Conservation (phyloP, 2,329 filamentous ascomycete species). For the Chaetomium strumarium region DNA sequence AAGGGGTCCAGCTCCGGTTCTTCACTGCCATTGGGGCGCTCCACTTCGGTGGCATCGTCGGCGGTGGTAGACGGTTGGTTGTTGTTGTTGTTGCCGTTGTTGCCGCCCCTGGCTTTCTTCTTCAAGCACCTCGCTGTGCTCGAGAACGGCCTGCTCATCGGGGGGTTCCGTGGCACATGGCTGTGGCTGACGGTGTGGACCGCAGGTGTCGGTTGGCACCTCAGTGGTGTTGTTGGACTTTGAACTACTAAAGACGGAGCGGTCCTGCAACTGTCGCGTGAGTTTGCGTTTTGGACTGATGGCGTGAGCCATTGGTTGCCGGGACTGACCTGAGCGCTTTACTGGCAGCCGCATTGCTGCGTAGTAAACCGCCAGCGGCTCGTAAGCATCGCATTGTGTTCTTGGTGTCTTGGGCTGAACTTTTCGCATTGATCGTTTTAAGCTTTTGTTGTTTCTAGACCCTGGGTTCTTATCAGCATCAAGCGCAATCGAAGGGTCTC, state of each 20-base stretch:
- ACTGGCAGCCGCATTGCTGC: constrained; percentile 7
- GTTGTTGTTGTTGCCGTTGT: neutral
- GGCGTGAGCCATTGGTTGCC: constrained; percentile 8
- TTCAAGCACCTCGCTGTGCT: constrained; percentile 8
- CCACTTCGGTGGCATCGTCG: neutral
- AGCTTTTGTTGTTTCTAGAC: neutral
- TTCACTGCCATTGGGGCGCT: constrained; percentile 30
- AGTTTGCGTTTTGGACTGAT: neutral
- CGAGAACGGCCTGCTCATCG: constrained; percentile 15
- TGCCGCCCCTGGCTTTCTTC: neutral
- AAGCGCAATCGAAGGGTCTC: constrained; percentile 1
- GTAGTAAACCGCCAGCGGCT: constrained; percentile 19
- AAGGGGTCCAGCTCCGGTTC: constrained; percentile 35
- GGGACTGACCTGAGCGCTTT: constrained; percentile 16
- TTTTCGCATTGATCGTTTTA: neutral
- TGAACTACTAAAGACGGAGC: neutral
- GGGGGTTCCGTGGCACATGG: neutral
- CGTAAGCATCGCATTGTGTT: constrained; percentile 21
- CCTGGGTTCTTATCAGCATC: neutral
- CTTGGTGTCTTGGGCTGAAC: neutral
- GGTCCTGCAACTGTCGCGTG: constrained; percentile 1
- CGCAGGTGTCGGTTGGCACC: neutral
- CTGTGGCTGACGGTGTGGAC: neutral
- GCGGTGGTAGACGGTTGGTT: neutral
- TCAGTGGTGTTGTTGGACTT: neutral